Conservation (phyloP, 2,329 filamentous ascomycete genomes). For the Cadophora sp. region DNA sequence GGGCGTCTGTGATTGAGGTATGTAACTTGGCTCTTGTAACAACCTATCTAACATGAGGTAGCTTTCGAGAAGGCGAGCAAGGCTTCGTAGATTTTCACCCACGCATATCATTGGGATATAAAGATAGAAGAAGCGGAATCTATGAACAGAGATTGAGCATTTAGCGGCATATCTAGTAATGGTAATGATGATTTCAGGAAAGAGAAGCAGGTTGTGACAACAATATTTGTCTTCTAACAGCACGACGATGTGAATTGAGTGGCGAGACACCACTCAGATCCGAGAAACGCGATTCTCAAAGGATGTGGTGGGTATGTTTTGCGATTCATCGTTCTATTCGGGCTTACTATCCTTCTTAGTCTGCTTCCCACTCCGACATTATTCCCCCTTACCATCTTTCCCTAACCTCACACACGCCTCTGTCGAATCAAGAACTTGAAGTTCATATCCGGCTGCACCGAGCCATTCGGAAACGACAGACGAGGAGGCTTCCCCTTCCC, state of each 20-base stretch:
- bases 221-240: background rate
- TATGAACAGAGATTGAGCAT: background rate
- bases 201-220: background rate
- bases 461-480: too few species aligned
- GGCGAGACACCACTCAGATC: too few species aligned
- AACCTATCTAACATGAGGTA: background rate
- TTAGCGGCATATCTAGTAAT: background rate
- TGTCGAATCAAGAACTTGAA: too few species aligned
- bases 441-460: too few species aligned
- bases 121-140: background rate
- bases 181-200: background rate
- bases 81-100: slow-evolving; percentile 34
- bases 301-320: too few species aligned
- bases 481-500: too few species aligned
- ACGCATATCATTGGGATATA: slow-evolving; percentile 35
- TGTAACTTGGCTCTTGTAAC: background rate
- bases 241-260: background rate
- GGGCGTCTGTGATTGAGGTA: slow-evolving; percentile 37
- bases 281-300: too few species aligned
- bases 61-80: slow-evolving; percentile 35
- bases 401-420: too few species aligned
- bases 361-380: too few species aligned
- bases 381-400: too few species aligned
- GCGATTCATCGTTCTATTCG: too few species aligned
- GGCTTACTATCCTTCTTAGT: too few species aligned